Evolutionary conservation across 805 yeast genomes (phyloP).

Genomic region (Nakazawaea wickerhamii): DNA sequence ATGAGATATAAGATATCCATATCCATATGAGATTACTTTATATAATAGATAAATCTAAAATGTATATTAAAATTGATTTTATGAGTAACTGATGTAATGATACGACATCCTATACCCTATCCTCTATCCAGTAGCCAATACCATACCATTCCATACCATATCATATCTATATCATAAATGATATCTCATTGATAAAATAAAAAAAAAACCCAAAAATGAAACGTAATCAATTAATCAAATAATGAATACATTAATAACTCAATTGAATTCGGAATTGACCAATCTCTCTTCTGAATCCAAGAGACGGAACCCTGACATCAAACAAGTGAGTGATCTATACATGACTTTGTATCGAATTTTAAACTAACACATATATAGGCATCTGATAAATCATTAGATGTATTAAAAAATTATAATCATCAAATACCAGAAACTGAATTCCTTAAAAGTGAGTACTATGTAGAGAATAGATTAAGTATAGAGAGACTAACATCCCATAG

Average conservation of each 20-base stretch:
- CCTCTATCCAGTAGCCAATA: too few species aligned
- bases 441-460: constrained; percentile 19
- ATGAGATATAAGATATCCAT: too few species aligned
- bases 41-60: too few species aligned
- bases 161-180: too few species aligned
- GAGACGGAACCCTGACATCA: constrained; percentile 65
- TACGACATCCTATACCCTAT: too few species aligned
- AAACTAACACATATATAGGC: constrained; percentile 20
- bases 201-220: neutral
- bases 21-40: too few species aligned
- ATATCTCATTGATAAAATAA: neutral
- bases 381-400: constrained; percentile 45
- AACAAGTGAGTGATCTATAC: constrained; percentile 35
- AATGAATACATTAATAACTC: constrained; percentile 27
- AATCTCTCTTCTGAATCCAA: constrained; percentile 63
- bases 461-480: neutral
- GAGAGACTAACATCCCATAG: too few species aligned
- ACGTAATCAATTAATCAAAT: neutral
- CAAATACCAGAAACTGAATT: constrained; percentile 23
- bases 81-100: too few species aligned
- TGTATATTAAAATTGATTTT: too few species aligned
- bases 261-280: constrained; percentile 52
- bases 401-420: constrained; percentile 31
- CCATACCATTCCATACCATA: too few species aligned
- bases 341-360: neutral